Evolutionary conservation across 345 rosid species (phyloP), one percentile per base, ranked within the genome.

Genomic region (Dovyalis caffra): DNA sequence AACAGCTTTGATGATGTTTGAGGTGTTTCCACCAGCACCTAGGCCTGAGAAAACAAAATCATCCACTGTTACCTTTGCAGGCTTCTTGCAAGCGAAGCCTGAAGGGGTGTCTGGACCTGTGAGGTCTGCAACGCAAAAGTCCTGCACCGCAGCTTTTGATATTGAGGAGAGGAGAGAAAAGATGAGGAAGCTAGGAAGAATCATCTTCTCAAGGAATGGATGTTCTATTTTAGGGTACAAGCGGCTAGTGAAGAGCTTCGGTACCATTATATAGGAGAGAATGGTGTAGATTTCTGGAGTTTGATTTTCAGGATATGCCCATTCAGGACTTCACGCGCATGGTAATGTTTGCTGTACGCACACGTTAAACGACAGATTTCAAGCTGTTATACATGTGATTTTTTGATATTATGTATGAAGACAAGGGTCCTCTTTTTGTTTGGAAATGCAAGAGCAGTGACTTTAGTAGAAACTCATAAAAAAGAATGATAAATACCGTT

Each of bases 41-140:
- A 91, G 87, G 66, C 94, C 91, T 0, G 93, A 82, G 83, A 68
- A 93, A 40, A 82, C 88, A 16, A 93, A 93, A 69, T 93, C 97
- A n/a, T 84, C 57, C 6, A 71, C 90, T 0, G 87, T 87, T 74
- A 91, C 88, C n/a, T 49, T 68, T 6, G 75, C 83, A 23, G 79
- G 61, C 76, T 78, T 82, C 88, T 84, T 91, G 92, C 97, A 93
- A 34, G 86, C 64, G 81, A 82, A 91, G 6, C 98, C 98, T 38
- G 95, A 70, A 28, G 97, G 98, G 53, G 84, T 70, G 33, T 90
- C 89, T 9, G 93, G 85, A 33, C 60, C 83, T 0, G 61, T 31
- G 5, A 87, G 76, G 76, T 91, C 93, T 40, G 77, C 98, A 3
- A 93, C 98, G 45, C 97, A 93, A 76, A 90, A 93, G 80, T 93